Percentiles rank a stretch among this genome's conserved stretches.
phyloP scores from a whole-genome alignment of 306 rosid species.

The Dalbergia oliveri region DNA sequence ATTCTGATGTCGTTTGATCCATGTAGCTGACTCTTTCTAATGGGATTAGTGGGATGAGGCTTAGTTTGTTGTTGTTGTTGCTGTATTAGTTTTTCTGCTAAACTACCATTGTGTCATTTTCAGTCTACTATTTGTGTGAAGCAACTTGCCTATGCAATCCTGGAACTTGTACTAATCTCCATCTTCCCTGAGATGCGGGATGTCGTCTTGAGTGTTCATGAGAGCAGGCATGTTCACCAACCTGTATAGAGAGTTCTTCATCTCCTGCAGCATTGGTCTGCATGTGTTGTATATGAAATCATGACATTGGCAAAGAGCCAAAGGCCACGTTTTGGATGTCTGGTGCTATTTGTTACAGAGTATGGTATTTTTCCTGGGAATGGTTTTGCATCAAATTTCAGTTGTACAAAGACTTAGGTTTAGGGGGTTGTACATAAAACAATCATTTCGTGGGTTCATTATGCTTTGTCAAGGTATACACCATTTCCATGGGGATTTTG shows the following conservation, averaged over 20 bases:
- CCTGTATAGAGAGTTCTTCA: conserved; percentile 58
- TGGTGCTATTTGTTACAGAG: conserved; percentile 38
- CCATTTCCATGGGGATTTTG: conserved; percentile 53
- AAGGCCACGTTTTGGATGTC: conserved; percentile 23
- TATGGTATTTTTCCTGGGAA: conserved; percentile 14
- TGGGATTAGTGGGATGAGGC: too few species aligned
- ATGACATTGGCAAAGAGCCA: conserved; percentile 38
- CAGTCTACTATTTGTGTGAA: conserved; percentile 84
- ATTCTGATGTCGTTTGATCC: too few species aligned
- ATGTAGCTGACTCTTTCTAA: too few species aligned
- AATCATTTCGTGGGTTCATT: conserved; percentile 33
- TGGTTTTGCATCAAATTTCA: conserved; percentile 32
- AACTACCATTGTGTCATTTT: conserved; percentile 23
- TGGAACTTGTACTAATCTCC: conserved; percentile 77
- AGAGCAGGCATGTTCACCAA: conserved; percentile 54
- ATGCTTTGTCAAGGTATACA: conserved; percentile 40
- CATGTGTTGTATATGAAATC: conserved; percentile 36
- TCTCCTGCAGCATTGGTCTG: conserved; percentile 28
- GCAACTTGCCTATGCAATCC: conserved; percentile 83
- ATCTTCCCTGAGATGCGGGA: conserved; percentile 86
- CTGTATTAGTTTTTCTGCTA: not conserved
- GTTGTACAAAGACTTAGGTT: conserved; percentile 51
- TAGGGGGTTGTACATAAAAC: conserved; percentile 58
- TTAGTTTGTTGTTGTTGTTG: too few species aligned
- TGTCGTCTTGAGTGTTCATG: conserved; percentile 71